Percentiles rank a stretch among this genome's conserved stretches.
Conservation (phyloP, 2,329 filamentous ascomycete species). For the Sporothrix humicola region DNA sequence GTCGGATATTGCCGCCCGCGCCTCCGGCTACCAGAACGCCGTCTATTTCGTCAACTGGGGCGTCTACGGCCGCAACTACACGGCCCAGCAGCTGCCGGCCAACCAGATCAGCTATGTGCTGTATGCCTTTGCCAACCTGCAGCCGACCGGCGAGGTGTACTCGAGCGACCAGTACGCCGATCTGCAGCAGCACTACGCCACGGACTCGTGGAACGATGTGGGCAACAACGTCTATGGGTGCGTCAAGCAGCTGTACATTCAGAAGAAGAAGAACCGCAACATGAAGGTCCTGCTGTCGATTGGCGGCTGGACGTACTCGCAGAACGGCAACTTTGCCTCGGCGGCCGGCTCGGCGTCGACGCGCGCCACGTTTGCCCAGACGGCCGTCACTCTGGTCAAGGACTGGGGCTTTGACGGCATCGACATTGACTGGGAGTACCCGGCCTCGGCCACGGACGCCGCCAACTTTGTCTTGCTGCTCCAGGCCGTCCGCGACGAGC, state of each 20-base stretch:
- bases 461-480: slow-evolving; percentile 54
- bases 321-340: slow-evolving; percentile 66
- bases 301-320: slow-evolving; percentile 84
- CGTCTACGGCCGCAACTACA: slow-evolving; percentile 75
- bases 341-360: slow-evolving; percentile 67
- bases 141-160: slow-evolving; percentile 72
- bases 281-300: slow-evolving; percentile 81
- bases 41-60: slow-evolving; percentile 64
- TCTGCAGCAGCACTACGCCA: slow-evolving; percentile 71
- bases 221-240: slow-evolving; percentile 80
- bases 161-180: slow-evolving; percentile 74
- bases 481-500: slow-evolving; percentile 51
- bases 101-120: slow-evolving; percentile 77
- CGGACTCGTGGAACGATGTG: slow-evolving; percentile 69
- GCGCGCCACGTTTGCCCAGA: slow-evolving; percentile 70
- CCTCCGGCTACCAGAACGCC: slow-evolving; percentile 50
- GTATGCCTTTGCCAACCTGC: slow-evolving; percentile 80
- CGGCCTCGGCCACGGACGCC: slow-evolving; percentile 48
- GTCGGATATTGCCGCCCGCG: slow-evolving; percentile 20
- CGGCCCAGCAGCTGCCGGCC: slow-evolving; percentile 71
- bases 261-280: slow-evolving; percentile 78
- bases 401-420: slow-evolving; percentile 64
- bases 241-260: slow-evolving; percentile 76
- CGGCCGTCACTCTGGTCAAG: slow-evolving; percentile 71
- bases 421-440: slow-evolving; percentile 52